Evolutionary conservation across 75 land plant genomes (phyloP), one percentile per base, ranked within the genome.

Genomic region (Adiantum capillusveneris): DNA sequence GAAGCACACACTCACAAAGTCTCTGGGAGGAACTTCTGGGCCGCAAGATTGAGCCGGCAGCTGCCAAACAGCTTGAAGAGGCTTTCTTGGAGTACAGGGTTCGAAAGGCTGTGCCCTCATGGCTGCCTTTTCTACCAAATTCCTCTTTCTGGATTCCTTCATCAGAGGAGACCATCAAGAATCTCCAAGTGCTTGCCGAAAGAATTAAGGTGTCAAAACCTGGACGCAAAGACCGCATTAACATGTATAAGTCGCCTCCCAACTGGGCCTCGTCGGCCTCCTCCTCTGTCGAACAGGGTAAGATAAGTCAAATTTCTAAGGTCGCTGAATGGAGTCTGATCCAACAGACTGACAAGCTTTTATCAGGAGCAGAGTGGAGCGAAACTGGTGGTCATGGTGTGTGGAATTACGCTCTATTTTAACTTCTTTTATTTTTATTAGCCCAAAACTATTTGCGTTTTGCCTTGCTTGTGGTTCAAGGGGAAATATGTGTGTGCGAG

Each of bases 141-240:
- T 14, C 20, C 20, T 58, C 60, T 36, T 58, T 30, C 42, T 58
- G 60, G 60, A 34, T 58, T 13, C 60, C 60, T 11, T 58, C 60
- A 11, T 30, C 31, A 20, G 60, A 58, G 36, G 60, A 58, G 16
- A 58, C 50, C 22, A 46, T 46, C 50, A 46, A 46, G 22, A 21
- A 46, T 46, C 50, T 46, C 6, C 50, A 46, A 46, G 50, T 46
- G 6, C 17, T 46, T 2, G 50, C 50, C 6, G 50, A 46, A 21
- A 3, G 50, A 21, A 46, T 46, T 21, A 46, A 46, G 14, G 50
- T 46, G 22, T 46, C 50, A 2, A 46, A 46, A 46, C 50, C 50
- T 6, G 5, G 12, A 2, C 6, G 50, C 2, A n/a, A 46, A 14
- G 50, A 46, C 50, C 18, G 50, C 18, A 18, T 21, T 46, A 14